Conservation (phyloP, 2,329 filamentous ascomycete species). For the Arthrobotrys musiformis region DNA sequence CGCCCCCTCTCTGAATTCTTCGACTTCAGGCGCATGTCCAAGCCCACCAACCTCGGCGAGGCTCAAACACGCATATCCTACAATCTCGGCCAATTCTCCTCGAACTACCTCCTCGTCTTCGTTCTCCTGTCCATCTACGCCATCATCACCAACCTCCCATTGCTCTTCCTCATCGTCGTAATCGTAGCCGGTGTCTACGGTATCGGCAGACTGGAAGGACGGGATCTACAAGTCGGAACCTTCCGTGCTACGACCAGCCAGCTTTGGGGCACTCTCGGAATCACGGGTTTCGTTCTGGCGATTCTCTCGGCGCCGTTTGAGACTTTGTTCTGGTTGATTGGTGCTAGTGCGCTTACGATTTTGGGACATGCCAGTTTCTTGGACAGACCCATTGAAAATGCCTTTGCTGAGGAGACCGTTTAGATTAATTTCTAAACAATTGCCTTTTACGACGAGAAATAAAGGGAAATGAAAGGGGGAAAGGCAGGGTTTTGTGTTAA, state of each 20-base stretch:
- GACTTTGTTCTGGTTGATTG: slow-evolving; percentile 93
- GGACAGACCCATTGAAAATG: slow-evolving; percentile 99
- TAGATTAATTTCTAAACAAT: slow-evolving; percentile 65
- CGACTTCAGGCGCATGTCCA: slow-evolving; percentile 93
- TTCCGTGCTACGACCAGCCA: slow-evolving; percentile 88
- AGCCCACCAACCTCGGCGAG: slow-evolving; percentile 89
- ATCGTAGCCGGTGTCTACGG: slow-evolving; percentile 87
- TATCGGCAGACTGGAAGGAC: slow-evolving; percentile 88
- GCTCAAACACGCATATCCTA: slow-evolving; percentile 94
- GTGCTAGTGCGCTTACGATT: slow-evolving; percentile 91
- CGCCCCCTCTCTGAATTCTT: slow-evolving; percentile 92
- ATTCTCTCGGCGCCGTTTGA: slow-evolving; percentile 85
- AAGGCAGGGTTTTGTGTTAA: not conserved
- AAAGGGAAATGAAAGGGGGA: not conserved
- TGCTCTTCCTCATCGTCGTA: slow-evolving; percentile 92
- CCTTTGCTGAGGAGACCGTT: slow-evolving; percentile 99
- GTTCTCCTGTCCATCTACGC: slow-evolving; percentile 96
- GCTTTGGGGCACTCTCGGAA: slow-evolving; percentile 87
- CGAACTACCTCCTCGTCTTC: slow-evolving; percentile 96
- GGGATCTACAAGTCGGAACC: slow-evolving; percentile 81
- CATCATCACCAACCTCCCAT: slow-evolving; percentile 82
- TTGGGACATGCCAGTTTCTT: slow-evolving; percentile 93
- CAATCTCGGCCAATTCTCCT: slow-evolving; percentile 96
- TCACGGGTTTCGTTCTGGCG: slow-evolving; percentile 84
- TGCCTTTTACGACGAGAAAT: not conserved